Conservation (phyloP, 192 early-diverging fungal species). For the Chytriomyces confervae region DNA sequence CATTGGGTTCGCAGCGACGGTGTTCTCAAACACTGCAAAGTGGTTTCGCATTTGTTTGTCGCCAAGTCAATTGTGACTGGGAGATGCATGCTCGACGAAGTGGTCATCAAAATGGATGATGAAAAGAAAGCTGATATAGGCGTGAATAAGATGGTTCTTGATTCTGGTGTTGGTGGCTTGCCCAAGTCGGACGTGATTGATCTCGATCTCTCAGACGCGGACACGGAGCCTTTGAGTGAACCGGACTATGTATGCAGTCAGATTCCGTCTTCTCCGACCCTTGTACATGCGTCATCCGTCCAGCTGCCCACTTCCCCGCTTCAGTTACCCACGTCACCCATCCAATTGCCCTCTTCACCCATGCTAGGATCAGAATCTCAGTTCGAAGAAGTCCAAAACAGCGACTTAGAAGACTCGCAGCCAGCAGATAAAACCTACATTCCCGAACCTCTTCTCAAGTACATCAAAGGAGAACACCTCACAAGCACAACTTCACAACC, state of each 20-base stretch:
- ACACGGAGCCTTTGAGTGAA: not conserved
- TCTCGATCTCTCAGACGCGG: conserved; percentile 5
- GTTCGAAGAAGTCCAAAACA: not conserved
- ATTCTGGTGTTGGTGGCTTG: not conserved
- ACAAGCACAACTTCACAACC: not conserved
- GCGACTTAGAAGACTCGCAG: not conserved
- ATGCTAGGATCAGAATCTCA: not conserved
- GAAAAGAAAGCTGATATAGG: not conserved
- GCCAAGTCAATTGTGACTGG: conserved; percentile 3
- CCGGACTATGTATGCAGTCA: not conserved
- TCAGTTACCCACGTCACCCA: not conserved
- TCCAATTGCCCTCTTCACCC: not conserved
- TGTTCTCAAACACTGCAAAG: not conserved
- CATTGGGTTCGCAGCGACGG: not conserved
- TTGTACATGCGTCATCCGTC: not conserved
- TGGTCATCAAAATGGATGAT: not conserved
- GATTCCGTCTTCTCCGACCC: not conserved
- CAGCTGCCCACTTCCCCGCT: not conserved
- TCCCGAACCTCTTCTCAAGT: conserved; percentile 7
- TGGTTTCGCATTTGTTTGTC: not conserved
- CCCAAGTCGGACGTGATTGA: not conserved
- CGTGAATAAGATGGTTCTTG: not conserved
- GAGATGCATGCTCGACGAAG: not conserved
- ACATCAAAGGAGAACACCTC: conserved; percentile 8
- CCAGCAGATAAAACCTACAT: not conserved